Conservation (phyloP, 2,329 filamentous ascomycete genomes). For the Shiraia sp. region DNA sequence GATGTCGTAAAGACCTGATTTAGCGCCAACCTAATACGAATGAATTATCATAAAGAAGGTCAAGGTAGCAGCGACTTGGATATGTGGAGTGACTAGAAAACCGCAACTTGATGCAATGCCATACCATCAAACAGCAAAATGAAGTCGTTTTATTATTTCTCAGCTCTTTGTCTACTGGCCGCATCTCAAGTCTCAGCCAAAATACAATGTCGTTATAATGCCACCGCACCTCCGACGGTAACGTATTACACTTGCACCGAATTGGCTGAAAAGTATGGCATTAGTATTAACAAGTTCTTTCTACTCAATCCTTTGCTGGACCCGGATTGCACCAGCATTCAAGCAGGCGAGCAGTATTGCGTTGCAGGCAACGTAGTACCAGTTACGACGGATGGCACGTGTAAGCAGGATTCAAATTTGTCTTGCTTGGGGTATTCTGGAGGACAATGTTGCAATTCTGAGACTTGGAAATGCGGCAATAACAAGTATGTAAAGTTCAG, state of each 20-base stretch:
- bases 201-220: slow-evolving; percentile 1
- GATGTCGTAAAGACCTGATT: too few species aligned
- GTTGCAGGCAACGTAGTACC: background rate
- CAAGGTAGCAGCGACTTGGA: too few species aligned
- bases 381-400: background rate
- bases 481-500: background rate
- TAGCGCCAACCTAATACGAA: too few species aligned
- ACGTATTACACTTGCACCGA: slow-evolving; percentile 5
- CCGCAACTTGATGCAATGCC: too few species aligned
- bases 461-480: slow-evolving; percentile 1
- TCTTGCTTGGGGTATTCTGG: background rate
- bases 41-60: too few species aligned
- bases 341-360: slow-evolving; percentile 2
- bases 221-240: background rate
- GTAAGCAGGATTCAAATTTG: background rate
- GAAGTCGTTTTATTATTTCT: too few species aligned
- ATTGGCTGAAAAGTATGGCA: slow-evolving; percentile 2
- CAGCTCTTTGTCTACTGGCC: too few species aligned
- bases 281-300: slow-evolving; percentile 4
- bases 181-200: background rate
- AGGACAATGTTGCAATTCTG: slow-evolving; percentile 37
- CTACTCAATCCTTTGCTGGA: slow-evolving; percentile 4
- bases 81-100: too few species aligned
- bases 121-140: too few species aligned
- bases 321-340: slow-evolving; percentile 2